These are phyloP conservation scores for Mycena metata DNA, from an alignment of 768 basidiomycete species.

Conservation along the genomic window DNA sequence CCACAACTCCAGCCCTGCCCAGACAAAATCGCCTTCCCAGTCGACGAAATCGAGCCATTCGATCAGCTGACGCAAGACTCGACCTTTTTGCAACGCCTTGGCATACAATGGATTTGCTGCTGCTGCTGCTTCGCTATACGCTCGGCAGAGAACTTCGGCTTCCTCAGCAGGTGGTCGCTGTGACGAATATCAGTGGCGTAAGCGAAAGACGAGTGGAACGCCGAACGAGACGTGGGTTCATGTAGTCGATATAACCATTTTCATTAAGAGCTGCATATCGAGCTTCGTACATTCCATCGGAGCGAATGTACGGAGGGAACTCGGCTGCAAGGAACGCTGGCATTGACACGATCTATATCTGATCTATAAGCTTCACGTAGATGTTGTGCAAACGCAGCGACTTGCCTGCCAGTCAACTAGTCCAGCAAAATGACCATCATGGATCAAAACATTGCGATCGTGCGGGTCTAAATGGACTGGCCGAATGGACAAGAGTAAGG, in stretches of 20 bases:
- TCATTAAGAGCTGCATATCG: constrained; percentile 11
- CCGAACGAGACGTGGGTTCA: constrained; percentile 8
- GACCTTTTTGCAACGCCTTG: constrained; percentile 13
- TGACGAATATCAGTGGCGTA: neutral
- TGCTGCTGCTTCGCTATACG: constrained; percentile 3
- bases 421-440: constrained; percentile 13
- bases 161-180: constrained; percentile 12
- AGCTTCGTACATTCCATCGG: constrained; percentile 14
- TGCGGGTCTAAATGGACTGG: constrained; percentile 12
- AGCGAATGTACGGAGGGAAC: constrained; percentile 13
- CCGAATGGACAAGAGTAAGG: constrained; percentile 8
- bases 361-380: neutral
- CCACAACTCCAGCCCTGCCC: no score
- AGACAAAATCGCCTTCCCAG: no score
- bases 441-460: constrained; percentile 14
- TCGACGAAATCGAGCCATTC: no score
- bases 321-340: constrained; percentile 17
- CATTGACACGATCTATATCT: constrained; percentile 1
- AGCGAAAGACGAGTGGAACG: neutral
- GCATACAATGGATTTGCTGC: constrained; percentile 6
- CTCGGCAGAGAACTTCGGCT: neutral
- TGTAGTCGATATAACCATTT: neutral
- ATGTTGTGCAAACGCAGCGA: neutral
- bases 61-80: constrained; percentile 1
- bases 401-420: constrained; percentile 19